Evolutionary conservation across 2,329 filamentous ascomycete species (phyloP), one percentile per base, ranked within the genome.

Genomic region (Didymella exigua): DNA sequence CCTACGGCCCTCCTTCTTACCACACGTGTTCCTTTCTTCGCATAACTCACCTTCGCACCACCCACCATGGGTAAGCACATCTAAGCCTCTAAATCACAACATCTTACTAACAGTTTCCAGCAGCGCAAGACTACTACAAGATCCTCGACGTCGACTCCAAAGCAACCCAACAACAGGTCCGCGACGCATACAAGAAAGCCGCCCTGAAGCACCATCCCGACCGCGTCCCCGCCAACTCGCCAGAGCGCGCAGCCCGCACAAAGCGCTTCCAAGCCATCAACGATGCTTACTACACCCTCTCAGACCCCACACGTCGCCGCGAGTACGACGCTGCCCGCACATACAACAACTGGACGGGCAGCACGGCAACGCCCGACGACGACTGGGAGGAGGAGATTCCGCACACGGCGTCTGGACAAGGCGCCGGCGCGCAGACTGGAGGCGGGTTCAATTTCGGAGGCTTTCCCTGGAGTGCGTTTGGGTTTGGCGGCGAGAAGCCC

Each of bases 151-250:
- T 96, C 57, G 73, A 87, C 46, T 84, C 90, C 30, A 88, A 83
- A 64, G 92, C 93, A 29, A 89, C 86, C 0, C 85, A 87, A 55
- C 86, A 92, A 69, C 89, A 98, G 74, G 88, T 99, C 71, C 89
- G 93, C 66, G 89, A 91, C 81, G 95, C 93, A 45, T 99, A 98
- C 82, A 99, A 99, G 75, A 89, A 89, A 72, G 90, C 90, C 67
- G 93, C 93, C 5, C 81, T 98, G 40, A 96, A 95, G 77, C 92
- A 90, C 61, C 93, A 98, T 75, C 93, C 93, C 1, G 95, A 99
- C 75, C 90, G 95, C 56, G 91, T 99, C 34, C 83, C 92, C 24
- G 79, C 84, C 62, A 86, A 92, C 76, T 93, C 91, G 5, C 91
- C 93, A 31, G 92, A 98, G 66, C 90, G 93, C 60, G 76, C 86